phyloP scores from a whole-genome alignment of 2,329 filamentous ascomycete genomes.

The Aspergillus neoniger region DNA sequence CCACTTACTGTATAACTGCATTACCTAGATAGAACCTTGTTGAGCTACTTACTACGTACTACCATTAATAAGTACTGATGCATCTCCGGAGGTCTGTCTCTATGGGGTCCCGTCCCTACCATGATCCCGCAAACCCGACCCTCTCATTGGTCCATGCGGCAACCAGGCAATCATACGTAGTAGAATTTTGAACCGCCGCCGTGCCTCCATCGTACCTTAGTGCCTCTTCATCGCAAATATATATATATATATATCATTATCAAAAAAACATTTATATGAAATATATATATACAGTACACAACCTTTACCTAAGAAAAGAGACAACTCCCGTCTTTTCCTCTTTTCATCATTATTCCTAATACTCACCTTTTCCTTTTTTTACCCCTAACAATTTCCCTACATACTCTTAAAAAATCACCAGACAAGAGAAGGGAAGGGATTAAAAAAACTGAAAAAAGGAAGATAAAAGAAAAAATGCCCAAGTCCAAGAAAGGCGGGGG shows the following conservation, averaged over 20 bases:
- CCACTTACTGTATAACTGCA: too few relatives aligned
- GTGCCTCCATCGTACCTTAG: too few relatives aligned
- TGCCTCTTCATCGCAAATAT: too few relatives aligned
- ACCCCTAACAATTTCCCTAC: too few relatives aligned
- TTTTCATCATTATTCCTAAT: neutral
- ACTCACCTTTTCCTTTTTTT: neutral
- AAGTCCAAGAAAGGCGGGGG: conserved; percentile 25
- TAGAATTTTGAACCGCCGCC: neutral
- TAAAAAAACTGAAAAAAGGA: neutral
- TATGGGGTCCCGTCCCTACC: neutral
- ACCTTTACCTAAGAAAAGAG: too few relatives aligned
- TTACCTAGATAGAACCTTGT: too few relatives aligned
- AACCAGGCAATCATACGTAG: neutral
- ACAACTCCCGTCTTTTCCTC: too few relatives aligned
- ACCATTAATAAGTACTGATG: too few relatives aligned
- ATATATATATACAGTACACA: neutral
- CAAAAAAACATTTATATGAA: neutral
- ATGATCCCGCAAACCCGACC: neutral
- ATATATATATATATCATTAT: neutral
- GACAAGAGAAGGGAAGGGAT: too few relatives aligned
- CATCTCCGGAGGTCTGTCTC: too few relatives aligned
- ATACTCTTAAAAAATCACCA: too few relatives aligned
- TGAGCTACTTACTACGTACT: too few relatives aligned
- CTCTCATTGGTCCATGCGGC: neutral
- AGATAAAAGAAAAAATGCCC: conserved; percentile 20